Evolutionary conservation across 148 eudicot genomes (phyloP), one percentile per base, ranked within the genome.

Genomic region (Nepenthes gracilis): DNA sequence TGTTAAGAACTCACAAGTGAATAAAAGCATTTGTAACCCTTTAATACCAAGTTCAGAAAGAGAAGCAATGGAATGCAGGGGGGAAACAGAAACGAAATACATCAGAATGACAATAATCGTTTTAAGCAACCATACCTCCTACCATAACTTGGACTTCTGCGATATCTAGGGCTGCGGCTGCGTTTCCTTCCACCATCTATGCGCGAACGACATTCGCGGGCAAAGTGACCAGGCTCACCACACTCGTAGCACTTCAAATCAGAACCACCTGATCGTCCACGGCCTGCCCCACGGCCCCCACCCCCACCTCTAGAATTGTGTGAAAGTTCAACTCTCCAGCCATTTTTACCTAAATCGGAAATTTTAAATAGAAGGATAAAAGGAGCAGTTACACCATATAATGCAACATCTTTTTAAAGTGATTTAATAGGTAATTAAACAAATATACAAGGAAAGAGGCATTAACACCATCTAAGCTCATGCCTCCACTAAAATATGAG

Each of bases 311-410:
- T 77, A 34, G 97, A 91, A 65, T 93, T 93, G 76, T 93, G 98
- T 4, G 98, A 93, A 49, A 93, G 76, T 75, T 93, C 98, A 43
- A 93, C 96, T 76, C 98, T 88, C 98, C 98, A 93, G 15, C 98
- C 98, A 79, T 88, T 85, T 72, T 82, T 88, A 69, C 96, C 98
- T 92, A 33, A 2, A 6, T 71, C 56, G 52, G 15, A 60, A 62
- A 35, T 23, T 23, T 14, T 45, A 43, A 49, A 9, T 23, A 35
- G 13, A 37, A 45, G 5, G 14, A 55, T 33, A 7, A 5, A 12
- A 47, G 12, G 33, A 10, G 45, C 2, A 35, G 23, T 61, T 36
- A 2, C 55, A 40, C 8, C 8, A 40, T 3, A 40, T 8, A 40
- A 8, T 40, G 8, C 45, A 40, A 8, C 45, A 40, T 40, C 8